phyloP scores from a whole-genome alignment of 306 rosid genomes.

The Cercis canadensis region DNA sequence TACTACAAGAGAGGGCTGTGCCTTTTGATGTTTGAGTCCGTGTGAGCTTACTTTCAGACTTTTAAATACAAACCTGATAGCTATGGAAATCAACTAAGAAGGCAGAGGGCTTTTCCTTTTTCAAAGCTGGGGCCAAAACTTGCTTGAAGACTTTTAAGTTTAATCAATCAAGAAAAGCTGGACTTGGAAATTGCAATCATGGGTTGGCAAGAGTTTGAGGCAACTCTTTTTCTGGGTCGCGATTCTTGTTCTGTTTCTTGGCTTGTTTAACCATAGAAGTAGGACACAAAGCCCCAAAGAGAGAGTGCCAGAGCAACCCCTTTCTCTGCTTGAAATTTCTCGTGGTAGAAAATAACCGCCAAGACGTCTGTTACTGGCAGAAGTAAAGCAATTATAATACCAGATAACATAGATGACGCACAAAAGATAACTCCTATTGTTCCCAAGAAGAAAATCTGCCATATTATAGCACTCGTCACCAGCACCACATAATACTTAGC shows the following conservation, averaged over 20 bases:
- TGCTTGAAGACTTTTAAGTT: too few species aligned
- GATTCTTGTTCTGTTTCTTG: constrained; percentile 29
- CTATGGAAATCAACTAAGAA: too few species aligned
- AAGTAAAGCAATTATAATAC: constrained; percentile 55
- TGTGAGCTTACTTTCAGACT: too few species aligned
- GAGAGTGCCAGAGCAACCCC: constrained; percentile 65
- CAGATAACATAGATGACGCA: constrained; percentile 71
- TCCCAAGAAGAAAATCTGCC: constrained; percentile 83
- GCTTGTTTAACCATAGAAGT: constrained; percentile 68
- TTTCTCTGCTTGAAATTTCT: constrained; percentile 64
- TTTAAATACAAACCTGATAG: too few species aligned
- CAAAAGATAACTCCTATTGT: constrained; percentile 77
- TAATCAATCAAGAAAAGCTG: too few species aligned
- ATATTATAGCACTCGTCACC: constrained; percentile 56
- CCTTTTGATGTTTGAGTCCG: too few species aligned
- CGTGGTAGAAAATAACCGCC: constrained; percentile 69
- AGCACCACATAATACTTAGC: constrained; percentile 62
- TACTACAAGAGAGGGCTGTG: too few species aligned
- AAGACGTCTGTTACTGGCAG: constrained; percentile 66
- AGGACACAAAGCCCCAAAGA: constrained; percentile 75
- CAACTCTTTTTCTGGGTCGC: background rate
- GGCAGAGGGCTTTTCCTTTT: too few species aligned
- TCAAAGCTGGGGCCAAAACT: too few species aligned
- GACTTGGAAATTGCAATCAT: constrained; percentile 7
- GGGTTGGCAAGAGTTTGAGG: constrained; percentile 29